Evolutionary conservation across 495 filamentous ascomycete species (phyloP), one percentile per base, ranked within the genome.

Genomic region (Xanthoparmelia taractica): DNA sequence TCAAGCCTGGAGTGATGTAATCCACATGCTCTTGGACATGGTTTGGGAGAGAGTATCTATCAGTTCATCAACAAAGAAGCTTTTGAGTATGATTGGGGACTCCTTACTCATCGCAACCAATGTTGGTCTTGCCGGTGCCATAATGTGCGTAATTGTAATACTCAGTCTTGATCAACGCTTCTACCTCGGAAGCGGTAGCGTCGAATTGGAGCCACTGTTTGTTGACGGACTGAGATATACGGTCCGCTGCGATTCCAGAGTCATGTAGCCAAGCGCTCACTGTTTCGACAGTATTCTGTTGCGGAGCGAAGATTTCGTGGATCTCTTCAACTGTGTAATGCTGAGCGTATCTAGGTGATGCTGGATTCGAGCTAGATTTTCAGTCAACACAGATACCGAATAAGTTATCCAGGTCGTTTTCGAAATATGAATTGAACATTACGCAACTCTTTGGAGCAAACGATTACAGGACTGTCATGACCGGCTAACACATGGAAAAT

Each of bases 141-240:
- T 68, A 58, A 63, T 87, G 81, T 57, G 80, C 73, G 66, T 85
- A 85, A 55, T 80, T 67, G 60, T 84, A 78, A 64, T 87, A 88
- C 65, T 85, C 76, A 1, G 85, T 80, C 59, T 79, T 73, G 59
- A 88, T 77, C 0, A 88, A 74, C 4, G 68, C 69, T 64, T 88
- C 84, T 0, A 77, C 75, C 63, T 87, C 83, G 37, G 75, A 69
- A 31, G 74, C 65, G 1, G 73, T 78, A 12, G 80, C 79, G 65
- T 84, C 77, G 59, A 86, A 83, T 15, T 78, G 69, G 12, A 84
- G 67, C 69, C 77, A 80, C 61, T 70, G 73, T 29, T 72, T 70
- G 57, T 78, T 80, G 25, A 75, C 69, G 0, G 81, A 82, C 48
- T 78, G 78, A 5, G 73, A 74, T 57, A 85, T 65, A 12, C 80